Conservation (phyloP, 1,139 yeast genomes). For the Trichomonascaceae sp. region DNA sequence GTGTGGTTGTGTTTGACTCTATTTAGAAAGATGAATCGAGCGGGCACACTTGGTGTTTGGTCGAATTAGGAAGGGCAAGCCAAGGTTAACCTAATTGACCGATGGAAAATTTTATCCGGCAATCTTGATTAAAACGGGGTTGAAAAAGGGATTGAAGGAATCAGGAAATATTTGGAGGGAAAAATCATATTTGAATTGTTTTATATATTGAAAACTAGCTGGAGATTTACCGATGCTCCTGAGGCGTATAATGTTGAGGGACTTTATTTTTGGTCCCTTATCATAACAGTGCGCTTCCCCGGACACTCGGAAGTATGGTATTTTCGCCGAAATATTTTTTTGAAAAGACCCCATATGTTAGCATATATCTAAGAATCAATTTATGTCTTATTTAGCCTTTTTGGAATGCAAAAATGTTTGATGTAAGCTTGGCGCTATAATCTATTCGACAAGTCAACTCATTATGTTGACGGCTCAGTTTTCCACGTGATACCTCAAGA, state of each 20-base stretch:
- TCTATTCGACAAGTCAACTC: neutral
- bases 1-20: neutral
- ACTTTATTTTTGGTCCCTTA: neutral
- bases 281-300: neutral
- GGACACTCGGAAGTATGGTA: neutral
- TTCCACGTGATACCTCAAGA: neutral
- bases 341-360: neutral
- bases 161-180: too few relatives aligned
- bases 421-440: too few relatives aligned
- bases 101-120: neutral
- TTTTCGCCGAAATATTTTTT: neutral
- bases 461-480: neutral
- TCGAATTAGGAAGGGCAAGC: neutral
- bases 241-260: neutral
- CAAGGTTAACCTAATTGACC: neutral
- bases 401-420: neutral
- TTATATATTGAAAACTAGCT: neutral
- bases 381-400: neutral
- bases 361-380: neutral
- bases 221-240: neutral
- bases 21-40: neutral
- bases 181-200: neutral
- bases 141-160: neutral
- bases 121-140: neutral
- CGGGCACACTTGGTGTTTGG: neutral